Evolutionary conservation across 805 yeast genomes (phyloP), one percentile per base, ranked within the genome.

Genomic region (Kockiozyma suomiensis): DNA sequence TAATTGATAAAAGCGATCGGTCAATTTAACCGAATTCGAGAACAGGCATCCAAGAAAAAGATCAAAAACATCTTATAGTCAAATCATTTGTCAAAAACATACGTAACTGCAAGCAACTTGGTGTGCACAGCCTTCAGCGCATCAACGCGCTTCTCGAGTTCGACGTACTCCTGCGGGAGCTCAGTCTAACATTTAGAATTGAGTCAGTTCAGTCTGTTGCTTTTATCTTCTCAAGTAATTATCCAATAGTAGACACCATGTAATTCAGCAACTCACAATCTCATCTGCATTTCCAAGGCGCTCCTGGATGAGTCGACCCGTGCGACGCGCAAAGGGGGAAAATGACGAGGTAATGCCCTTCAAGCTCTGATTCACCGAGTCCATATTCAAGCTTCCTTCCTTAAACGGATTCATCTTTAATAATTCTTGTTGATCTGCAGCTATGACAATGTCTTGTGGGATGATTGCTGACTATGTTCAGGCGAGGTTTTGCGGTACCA

Each of bases 261-360:
- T 30, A 48, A 32, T 13, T 13, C 19, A 32, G 42, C 26, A 2
- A 53, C 72, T 4, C 59, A 71, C 74, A 63, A 88, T 86, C 70
- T 90, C 96, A 54, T 86, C 90, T 40, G 85, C 88, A 66, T 86
- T 83, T 50, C 96, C 96, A 28, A 90, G 81, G 68, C 77, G 82
- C 74, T 90, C 96, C 74, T 88, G 93, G 47, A 90, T 83, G 72
- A 86, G 73, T 62, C 94, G 84, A 50, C 85, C 83, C 17, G 96
- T 89, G 71, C 96, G 83, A 74, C 86, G 88, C 43, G 96, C 96
- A 62, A 87, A 77, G 17, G 90, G 89, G 68, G 87, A 85, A 72
- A 88, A 77, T 64, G 77, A 74, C 35, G 77, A 67, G 47, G 75
- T 69, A 19, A 76, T 46, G 15, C 75, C 79, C 25, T 72, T 73